Base-by-base conservation (phyloP, 257 asterid genomes). In the Solanum neorickii region DNA sequence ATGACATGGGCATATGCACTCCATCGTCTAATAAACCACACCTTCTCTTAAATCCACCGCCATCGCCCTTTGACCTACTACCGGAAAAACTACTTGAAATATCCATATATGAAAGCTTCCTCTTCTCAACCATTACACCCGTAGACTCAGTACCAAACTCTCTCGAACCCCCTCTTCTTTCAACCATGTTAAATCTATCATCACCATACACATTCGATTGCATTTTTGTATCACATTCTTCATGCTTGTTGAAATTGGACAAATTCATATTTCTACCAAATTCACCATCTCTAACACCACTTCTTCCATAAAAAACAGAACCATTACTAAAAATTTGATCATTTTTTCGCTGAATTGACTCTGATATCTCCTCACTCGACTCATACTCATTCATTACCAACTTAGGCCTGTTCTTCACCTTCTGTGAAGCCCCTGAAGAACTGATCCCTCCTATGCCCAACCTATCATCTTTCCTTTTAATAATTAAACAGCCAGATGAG, bases 401-500 rank as follows among this genome's bases (percentile, higher is more conserved):
- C 89, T 94, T 91, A 29, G 94, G 91, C 91, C 95, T 91, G 94
- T 41, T 65, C 82, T 88, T 88, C 88, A 84, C 86, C 70, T 69
- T 29, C 21, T 69, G 76, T 29, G 23, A 15, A 69, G 41, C 41
- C 76, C 76, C 76, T 29, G 68, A 49, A 56, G 86, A 83, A 39
- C 86, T 41, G 11, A 56, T 83, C 88, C 93, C 91, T 86, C 92
- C 92, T 35, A 92, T 93, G 84, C 86, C 86, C 49, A 84, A 82
- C 82, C 74, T 84, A 1, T 91, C 96, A 46, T 86, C 93, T 90
- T 94, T 94, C 91, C 92, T 97, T 88, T 92, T 97, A 20, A 97
- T 93, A 73, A 97, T 94, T 92, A 95, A 93, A 90, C 99, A 95
- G 86, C 98, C 98, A 25, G 99, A 94, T 49, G 98, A 93, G 75